Conservation (phyloP, 495 filamentous ascomycete species). For the Letharia columbiana region DNA sequence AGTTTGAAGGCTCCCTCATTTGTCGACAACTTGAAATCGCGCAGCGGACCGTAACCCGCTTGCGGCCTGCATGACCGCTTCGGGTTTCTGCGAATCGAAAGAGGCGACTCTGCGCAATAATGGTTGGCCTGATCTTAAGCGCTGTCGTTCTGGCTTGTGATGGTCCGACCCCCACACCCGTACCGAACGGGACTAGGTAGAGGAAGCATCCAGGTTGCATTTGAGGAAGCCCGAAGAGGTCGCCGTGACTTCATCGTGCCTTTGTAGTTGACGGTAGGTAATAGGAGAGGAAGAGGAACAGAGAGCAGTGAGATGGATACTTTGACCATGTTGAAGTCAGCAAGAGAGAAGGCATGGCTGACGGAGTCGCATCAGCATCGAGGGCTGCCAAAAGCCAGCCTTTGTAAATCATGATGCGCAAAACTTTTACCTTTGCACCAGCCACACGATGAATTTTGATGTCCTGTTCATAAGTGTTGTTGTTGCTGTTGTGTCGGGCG, state of each 20-base stretch:
- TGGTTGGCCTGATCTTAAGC: neutral
- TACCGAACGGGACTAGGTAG: neutral
- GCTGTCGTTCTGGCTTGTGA: neutral
- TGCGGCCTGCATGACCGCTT: neutral
- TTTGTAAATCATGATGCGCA: neutral
- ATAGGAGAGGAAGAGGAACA: neutral
- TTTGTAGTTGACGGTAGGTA: neutral
- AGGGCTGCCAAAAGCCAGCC: neutral
- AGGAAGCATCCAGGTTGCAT: neutral
- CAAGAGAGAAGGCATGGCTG: neutral
- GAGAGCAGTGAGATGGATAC: neutral
- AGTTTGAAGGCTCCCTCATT: neutral
- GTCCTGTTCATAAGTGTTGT: neutral
- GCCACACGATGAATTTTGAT: neutral
- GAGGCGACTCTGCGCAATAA: slow-evolving; percentile 1
- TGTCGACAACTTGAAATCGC: neutral
- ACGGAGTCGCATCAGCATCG: neutral
- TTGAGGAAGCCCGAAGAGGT: neutral
- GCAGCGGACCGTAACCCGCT: neutral
- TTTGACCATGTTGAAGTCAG: neutral
- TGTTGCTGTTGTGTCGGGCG: neutral
- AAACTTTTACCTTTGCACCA: neutral
- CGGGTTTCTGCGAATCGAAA: neutral
- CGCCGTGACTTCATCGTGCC: neutral
- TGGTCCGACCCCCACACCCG: neutral